A percentile compares a stretch with the other conserved stretches of the same genome.
phyloP scores from a whole-genome alignment of 495 filamentous ascomycete species.

The Penicillium soppii region DNA sequence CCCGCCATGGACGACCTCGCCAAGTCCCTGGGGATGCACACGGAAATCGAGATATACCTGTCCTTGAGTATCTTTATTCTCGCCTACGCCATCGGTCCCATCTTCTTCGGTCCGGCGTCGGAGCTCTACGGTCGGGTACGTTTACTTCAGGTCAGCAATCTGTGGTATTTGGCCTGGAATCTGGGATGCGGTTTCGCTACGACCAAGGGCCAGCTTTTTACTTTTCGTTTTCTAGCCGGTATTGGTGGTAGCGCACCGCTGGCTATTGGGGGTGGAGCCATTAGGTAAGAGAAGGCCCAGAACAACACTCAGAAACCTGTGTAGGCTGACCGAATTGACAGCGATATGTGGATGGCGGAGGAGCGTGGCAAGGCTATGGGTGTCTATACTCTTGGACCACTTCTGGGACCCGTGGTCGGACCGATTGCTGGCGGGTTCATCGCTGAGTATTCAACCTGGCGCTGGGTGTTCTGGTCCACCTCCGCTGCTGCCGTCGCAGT shows the following conservation, averaged over 20 bases:
- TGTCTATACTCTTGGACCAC: slow-evolving; percentile 51
- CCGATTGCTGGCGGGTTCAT: slow-evolving; percentile 55
- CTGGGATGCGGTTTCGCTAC: slow-evolving; percentile 52
- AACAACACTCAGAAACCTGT: not conserved
- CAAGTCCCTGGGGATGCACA: slow-evolving; percentile 53
- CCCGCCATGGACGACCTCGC: slow-evolving; percentile 52
- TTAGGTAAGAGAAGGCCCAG: not conserved
- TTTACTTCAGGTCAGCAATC: slow-evolving; percentile 50
- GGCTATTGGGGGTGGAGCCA: slow-evolving; percentile 35
- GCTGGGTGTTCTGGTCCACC: slow-evolving; percentile 55
- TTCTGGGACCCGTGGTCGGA: slow-evolving; percentile 55
- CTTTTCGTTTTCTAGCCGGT: slow-evolving; percentile 56
- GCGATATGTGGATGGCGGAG: slow-evolving; percentile 27
- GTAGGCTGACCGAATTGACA: not conserved
- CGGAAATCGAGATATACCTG: slow-evolving; percentile 49
- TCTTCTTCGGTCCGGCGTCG: slow-evolving; percentile 56
- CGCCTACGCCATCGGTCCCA: slow-evolving; percentile 47
- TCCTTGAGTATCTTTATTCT: slow-evolving; percentile 53
- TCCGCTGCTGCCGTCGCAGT: slow-evolving; percentile 50
- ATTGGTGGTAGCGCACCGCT: slow-evolving; percentile 49
- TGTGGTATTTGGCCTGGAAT: slow-evolving; percentile 60
- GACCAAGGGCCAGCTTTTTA: slow-evolving; percentile 47
- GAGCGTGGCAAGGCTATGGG: slow-evolving; percentile 57
- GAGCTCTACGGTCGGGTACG: slow-evolving; percentile 59
- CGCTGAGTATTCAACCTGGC: slow-evolving; percentile 53